A percentile compares a stretch with the other conserved stretches of the same genome.
Evolutionary conservation across 106 monocot genomes (phyloP).

Genomic region (Agapanthus africanus): DNA sequence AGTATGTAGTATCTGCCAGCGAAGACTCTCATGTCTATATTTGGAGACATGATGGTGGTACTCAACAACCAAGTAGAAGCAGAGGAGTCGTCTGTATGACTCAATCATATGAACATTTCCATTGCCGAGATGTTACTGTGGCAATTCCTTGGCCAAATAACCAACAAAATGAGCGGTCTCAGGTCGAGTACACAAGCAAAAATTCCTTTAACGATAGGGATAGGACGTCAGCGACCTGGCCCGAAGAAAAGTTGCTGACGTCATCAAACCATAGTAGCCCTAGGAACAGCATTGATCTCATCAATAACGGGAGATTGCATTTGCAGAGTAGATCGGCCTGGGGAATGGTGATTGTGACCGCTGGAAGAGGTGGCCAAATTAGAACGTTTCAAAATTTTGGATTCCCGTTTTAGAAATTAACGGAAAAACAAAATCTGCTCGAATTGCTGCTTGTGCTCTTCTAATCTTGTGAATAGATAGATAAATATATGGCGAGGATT

Average conservation of each 20-base stretch:
- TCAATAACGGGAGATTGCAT: background rate
- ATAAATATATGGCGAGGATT: constrained; percentile 6
- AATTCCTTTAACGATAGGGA: constrained; percentile 26
- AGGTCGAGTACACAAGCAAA: background rate
- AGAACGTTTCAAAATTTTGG: constrained; percentile 45
- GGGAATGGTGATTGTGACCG: constrained; percentile 48
- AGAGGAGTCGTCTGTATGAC: constrained; percentile 25
- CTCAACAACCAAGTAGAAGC: constrained; percentile 30
- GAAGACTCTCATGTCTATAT: constrained; percentile 67
- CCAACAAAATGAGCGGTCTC: constrained; percentile 7
- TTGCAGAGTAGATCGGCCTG: constrained; percentile 22
- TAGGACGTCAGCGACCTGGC: constrained; percentile 29
- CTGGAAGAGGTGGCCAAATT: constrained; percentile 35
- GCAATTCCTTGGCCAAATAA: constrained; percentile 45
- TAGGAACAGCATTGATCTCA: constrained; percentile 4
- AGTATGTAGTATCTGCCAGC: constrained; percentile 53
- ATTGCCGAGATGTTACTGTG: constrained; percentile 47
- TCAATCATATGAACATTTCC: constrained; percentile 56
- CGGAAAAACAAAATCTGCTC: too few relatives aligned
- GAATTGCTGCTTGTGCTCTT: background rate
- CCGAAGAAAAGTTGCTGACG: constrained; percentile 34
- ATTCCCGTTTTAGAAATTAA: constrained; percentile 14
- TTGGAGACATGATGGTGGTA: constrained; percentile 43
- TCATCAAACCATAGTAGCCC: constrained; percentile 12
- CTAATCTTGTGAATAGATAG: constrained; percentile 14